These are phyloP conservation scores for Opeltia flavorubescens DNA, from an alignment of 495 filamentous ascomycete genomes.

Conservation along the genomic window DNA sequence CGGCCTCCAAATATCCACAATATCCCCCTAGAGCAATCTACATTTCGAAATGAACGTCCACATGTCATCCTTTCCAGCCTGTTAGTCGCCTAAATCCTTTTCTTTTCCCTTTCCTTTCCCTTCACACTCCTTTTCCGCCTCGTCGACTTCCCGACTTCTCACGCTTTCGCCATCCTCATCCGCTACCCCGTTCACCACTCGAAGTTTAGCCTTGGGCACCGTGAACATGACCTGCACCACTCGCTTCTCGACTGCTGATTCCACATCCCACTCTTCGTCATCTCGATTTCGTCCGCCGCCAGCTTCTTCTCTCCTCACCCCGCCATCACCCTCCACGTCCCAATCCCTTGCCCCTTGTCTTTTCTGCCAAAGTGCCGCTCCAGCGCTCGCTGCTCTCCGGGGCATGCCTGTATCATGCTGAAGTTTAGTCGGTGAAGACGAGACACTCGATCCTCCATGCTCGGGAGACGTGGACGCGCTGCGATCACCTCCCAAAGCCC, in stretches of 20 bases:
- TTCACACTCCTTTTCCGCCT: constrained; percentile 13
- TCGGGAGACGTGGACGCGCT: constrained; percentile 21
- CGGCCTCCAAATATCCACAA: background rate
- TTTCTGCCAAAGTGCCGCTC: constrained; percentile 42
- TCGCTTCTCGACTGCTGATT: constrained; percentile 61
- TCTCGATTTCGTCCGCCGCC: constrained; percentile 18
- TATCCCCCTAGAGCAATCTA: background rate
- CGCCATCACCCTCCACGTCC: constrained; percentile 28
- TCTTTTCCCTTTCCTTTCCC: constrained; percentile 16
- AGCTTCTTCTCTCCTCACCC: constrained; percentile 2
- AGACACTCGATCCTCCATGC: constrained; percentile 5
- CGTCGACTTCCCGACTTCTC: constrained; percentile 16
- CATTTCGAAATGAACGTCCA: background rate
- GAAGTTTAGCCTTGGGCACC: constrained; percentile 66
- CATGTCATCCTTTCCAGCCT: background rate
- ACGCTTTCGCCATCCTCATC: constrained; percentile 33
- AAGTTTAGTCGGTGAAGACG: constrained; percentile 13
- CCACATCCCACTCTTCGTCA: constrained; percentile 82
- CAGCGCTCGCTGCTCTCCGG: constrained; percentile 42
- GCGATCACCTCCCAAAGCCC: constrained; percentile 31
- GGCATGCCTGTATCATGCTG: constrained; percentile 17
- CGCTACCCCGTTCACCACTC: constrained; percentile 66
- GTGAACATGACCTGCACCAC: constrained; percentile 92
- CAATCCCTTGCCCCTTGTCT: constrained; percentile 46
- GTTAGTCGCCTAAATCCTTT: background rate